Evolutionary conservation across 1,139 yeast genomes (phyloP), one percentile per base, ranked within the genome.

Genomic region (Geotrichum carabidarum): DNA sequence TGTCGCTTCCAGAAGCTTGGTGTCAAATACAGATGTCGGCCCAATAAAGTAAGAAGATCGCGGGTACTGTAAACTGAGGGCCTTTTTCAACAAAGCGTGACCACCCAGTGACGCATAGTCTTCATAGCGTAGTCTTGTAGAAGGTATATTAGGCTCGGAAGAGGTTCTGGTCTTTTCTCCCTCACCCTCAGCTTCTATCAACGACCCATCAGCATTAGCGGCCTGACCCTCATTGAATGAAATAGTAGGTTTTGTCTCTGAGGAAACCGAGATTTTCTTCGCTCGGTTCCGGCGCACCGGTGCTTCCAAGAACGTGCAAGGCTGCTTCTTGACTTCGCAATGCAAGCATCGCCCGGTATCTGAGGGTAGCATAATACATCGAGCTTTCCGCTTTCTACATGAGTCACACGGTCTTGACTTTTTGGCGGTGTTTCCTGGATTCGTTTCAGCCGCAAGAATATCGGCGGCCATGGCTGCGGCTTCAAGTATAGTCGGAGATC

Each of bases 21-120:
- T 61, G 53, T 72, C 76, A 53, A 67, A 65, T 1, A 71, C 62
- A 3, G 74, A 71, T 5, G 73, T 66, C 18, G 69, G 66, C 6
- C 75, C 75, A 11, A 73, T 64, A 36, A 63, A 65, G 38, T 69
- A 67, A 11, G 75, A 68, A n/a, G 73, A 71, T 14, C 74, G 63
- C 2, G 75, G 74, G 51, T 68, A 68, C 57, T 73, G 76, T 11
- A 73, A 57, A 7, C 72, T 65, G 27, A 72, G 63, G 3, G 76
- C 70, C 51, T 70, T 71, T 56, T 73, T 72, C 31, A 72, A 64
- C 35, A 73, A 59, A 1, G 73, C 68, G 35, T 70, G 67, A 7
- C 74, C 75, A 2, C 71, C 67, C 7, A 72, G 53, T 11, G 63
- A 58, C 1, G 74, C 64, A 56, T 72, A 72, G 57, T 73, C 76